Conservation (phyloP, 495 filamentous ascomycete genomes). For the Daldinia decipiens region DNA sequence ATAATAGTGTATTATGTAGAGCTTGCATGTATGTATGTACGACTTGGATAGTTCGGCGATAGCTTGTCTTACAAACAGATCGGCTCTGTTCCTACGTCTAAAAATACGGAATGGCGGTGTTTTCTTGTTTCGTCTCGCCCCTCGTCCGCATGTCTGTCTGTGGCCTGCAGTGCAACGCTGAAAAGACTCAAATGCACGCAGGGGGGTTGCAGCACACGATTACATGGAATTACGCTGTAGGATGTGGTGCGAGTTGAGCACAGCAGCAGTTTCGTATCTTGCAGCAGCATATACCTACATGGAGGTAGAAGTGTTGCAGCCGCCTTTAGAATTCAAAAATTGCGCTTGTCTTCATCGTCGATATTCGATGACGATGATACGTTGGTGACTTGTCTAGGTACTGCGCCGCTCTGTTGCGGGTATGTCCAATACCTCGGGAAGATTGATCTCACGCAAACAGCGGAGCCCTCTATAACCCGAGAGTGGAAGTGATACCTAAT, state of each 20-base stretch:
- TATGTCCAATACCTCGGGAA: constrained; percentile 9
- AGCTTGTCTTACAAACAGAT: not conserved
- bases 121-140: constrained; percentile 11
- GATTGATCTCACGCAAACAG: not conserved
- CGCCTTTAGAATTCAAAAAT: not conserved
- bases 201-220: constrained; percentile 18
- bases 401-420: constrained; percentile 14
- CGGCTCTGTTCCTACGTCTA: constrained; percentile 21
- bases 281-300: no score
- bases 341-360: not conserved
- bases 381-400: no score
- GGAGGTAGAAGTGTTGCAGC: not conserved
- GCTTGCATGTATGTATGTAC: not conserved
- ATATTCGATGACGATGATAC: no score
- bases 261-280: constrained; percentile 1
- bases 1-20: no score
- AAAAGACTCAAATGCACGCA: constrained; percentile 15
- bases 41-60: not conserved
- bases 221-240: constrained; percentile 5
- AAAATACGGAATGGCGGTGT: constrained; percentile 29
- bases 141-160: not conserved
- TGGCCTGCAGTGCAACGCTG: constrained; percentile 29
- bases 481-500: constrained; percentile 20
- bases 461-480: not conserved
- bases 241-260: constrained; percentile 11